Percentiles rank a stretch among this genome's conserved stretches.
phyloP scores from a whole-genome alignment of 140 eudicot species.

The Stevia rebaudiana region DNA sequence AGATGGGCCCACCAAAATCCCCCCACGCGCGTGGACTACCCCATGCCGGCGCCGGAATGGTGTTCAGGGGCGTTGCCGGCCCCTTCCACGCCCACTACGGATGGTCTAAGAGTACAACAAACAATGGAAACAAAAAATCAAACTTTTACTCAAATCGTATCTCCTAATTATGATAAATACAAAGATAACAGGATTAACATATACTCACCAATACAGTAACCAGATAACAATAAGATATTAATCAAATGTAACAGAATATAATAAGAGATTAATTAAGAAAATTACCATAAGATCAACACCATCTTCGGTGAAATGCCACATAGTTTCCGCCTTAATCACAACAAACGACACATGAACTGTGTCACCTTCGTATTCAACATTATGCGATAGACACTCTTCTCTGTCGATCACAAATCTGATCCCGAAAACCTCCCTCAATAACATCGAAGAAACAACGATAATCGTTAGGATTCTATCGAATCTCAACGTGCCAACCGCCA shows the following conservation, averaged over 20 bases:
- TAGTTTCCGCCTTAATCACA: constrained; percentile 62
- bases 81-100: no score
- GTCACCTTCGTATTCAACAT: constrained; percentile 64
- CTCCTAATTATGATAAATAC: no score
- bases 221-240: neutral
- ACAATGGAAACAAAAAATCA: no score
- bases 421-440: constrained; percentile 39
- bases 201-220: neutral
- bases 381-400: constrained; percentile 75
- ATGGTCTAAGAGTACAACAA: neutral
- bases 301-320: constrained; percentile 51
- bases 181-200: neutral
- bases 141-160: no score
- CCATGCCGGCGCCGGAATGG: no score
- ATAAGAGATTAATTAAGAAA: neutral
- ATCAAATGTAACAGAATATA: neutral
- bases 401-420: constrained; percentile 78
- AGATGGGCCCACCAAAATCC: no score
- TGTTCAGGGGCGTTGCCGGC: no score
- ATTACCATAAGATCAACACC: constrained; percentile 84
- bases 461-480: constrained; percentile 11
- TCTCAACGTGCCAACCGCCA: constrained; percentile 26
- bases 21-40: no score
- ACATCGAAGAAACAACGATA: constrained; percentile 19
- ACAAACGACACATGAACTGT: constrained; percentile 72